Conservation (phyloP, 257 asterid genomes). For the Salvia splendens region DNA sequence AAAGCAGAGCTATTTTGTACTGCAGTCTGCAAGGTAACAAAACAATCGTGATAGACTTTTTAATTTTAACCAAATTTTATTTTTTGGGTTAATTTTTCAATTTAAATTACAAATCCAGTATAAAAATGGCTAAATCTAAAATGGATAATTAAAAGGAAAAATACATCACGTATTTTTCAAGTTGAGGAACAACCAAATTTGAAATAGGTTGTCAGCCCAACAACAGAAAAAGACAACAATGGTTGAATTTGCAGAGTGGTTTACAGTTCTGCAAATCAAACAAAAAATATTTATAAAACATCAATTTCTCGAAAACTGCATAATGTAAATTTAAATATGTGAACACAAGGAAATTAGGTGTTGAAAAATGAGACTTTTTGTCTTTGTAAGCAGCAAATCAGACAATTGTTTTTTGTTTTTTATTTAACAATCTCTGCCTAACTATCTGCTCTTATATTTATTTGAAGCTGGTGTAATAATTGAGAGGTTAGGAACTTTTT, state of each 20-base stretch:
- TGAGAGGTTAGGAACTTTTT: conserved; percentile 4
- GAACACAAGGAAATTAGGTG: conserved; percentile 29
- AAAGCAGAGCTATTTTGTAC: too few relatives aligned
- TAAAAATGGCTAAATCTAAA: too few relatives aligned
- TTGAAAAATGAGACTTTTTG: conserved; percentile 38
- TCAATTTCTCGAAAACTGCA: conserved; percentile 24
- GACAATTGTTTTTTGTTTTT: background rate
- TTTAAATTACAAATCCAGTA: too few relatives aligned
- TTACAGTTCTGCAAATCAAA: conserved; percentile 29
- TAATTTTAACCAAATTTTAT: too few relatives aligned
- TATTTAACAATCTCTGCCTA: background rate
- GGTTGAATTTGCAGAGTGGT: conserved; percentile 24
- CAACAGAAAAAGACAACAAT: background rate
- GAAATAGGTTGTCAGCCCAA: conserved; percentile 7
- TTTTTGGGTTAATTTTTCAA: too few relatives aligned
- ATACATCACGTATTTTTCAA: background rate
- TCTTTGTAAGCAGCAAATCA: conserved; percentile 18
- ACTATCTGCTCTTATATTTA: background rate
- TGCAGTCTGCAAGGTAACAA: too few relatives aligned
- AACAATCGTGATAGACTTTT: too few relatives aligned
- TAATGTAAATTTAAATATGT: conserved; percentile 15
- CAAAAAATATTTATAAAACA: background rate
- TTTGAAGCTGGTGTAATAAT: conserved; percentile 4
- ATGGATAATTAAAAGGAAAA: background rate
- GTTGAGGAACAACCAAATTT: background rate